Conservation (phyloP, 306 rosid species). For the Geum urbanum region DNA sequence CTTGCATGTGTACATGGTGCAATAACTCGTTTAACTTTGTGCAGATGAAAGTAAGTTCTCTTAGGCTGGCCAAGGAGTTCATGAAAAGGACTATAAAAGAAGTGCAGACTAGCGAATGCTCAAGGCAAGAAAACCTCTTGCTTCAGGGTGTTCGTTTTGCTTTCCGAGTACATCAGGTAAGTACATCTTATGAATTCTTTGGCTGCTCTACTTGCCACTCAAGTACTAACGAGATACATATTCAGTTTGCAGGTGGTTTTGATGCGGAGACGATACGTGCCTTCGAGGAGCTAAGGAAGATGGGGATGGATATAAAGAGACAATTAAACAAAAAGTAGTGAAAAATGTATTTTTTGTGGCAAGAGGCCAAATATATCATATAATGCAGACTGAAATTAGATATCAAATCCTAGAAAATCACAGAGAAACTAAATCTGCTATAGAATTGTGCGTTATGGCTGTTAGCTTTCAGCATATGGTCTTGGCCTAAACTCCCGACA, state of each 20-base stretch:
- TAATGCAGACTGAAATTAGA: not conserved
- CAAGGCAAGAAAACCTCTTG: slow-evolving; percentile 47
- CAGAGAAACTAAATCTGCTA: not conserved
- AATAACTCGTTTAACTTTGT: not conserved
- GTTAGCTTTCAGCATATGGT: not conserved
- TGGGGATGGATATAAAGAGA: slow-evolving; percentile 22
- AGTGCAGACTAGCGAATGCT: slow-evolving; percentile 35
- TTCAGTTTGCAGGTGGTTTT: slow-evolving; percentile 97
- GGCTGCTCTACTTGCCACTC: not conserved
- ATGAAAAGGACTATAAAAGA: slow-evolving; percentile 62
- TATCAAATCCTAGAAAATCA: not conserved
- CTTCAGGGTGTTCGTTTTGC: slow-evolving; percentile 80
- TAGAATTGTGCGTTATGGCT: not conserved
- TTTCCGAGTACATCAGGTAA: slow-evolving; percentile 88
- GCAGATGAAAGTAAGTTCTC: slow-evolving; percentile 78
- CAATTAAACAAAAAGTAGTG: slow-evolving; percentile 7
- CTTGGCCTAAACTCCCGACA: not conserved
- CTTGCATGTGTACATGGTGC: no score
- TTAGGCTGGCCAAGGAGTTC: slow-evolving; percentile 60
- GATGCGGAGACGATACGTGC: slow-evolving; percentile 47
- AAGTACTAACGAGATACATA: not conserved
- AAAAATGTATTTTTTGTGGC: not conserved
- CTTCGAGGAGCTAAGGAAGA: slow-evolving; percentile 65
- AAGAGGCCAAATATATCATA: not conserved
- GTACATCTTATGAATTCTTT: not conserved